These are phyloP conservation scores for Huntiella abstrusa DNA, from an alignment of 2,329 filamentous ascomycete genomes.

Conservation along the genomic window DNA sequence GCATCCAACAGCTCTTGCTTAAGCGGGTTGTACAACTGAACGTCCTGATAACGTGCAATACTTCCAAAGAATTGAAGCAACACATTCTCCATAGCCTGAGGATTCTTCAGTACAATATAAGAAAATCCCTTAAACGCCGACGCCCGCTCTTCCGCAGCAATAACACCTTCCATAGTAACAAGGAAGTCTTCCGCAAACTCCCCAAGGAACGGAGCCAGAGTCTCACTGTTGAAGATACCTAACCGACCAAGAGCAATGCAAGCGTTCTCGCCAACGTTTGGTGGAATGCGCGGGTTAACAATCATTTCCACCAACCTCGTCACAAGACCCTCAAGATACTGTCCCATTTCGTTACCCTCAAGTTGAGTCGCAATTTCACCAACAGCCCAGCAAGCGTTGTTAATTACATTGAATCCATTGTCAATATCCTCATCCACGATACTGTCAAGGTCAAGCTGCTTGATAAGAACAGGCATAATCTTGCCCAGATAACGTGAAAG, in stretches of 20 bases:
- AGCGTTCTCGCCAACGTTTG: conserved; percentile 80
- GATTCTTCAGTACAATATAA: conserved; percentile 66
- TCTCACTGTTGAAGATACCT: conserved; percentile 57
- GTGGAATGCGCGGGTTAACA: conserved; percentile 65
- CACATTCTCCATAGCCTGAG: conserved; percentile 76
- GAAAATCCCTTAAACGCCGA: conserved; percentile 86
- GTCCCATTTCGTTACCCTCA: conserved; percentile 48
- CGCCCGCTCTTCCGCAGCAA: conserved; percentile 82
- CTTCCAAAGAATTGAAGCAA: conserved; percentile 65
- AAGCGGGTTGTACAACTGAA: conserved; percentile 37
- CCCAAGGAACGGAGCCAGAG: conserved; percentile 59
- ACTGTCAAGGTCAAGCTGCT: conserved; percentile 67
- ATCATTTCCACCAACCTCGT: conserved; percentile 66
- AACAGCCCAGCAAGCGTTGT: conserved; percentile 94
- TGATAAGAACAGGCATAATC: conserved; percentile 65
- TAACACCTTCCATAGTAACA: conserved; percentile 61
- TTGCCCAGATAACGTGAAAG: conserved; percentile 54
- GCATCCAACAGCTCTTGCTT: conserved; percentile 49
- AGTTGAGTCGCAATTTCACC: conserved; percentile 80
- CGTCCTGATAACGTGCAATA: conserved; percentile 60
- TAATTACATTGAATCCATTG: conserved; percentile 76
- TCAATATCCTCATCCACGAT: conserved; percentile 66
- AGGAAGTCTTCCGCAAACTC: conserved; percentile 73
- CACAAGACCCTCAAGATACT: conserved; percentile 60
- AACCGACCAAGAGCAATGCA: conserved; percentile 81